Base-by-base conservation (phyloP, 2,329 filamentous ascomycete genomes). In the Fusarium euwallaceae region DNA sequence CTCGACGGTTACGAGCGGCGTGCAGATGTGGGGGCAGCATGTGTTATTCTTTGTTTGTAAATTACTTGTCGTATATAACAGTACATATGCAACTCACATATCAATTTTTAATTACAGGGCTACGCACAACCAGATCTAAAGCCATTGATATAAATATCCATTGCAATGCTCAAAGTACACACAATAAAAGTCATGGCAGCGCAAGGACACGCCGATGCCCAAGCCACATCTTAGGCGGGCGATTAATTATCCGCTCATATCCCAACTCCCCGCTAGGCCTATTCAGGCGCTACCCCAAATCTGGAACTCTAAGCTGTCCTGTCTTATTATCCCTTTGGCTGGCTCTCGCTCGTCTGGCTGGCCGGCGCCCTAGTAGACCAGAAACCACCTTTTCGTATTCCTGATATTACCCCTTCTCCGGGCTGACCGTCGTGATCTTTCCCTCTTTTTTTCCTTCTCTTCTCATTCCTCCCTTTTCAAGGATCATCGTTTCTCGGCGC, bases 241-340 rank as follows among this genome's bases (percentile, higher is more conserved):
- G 56, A 76, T 73, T 70, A 55, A 73, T 65, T 70, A 60, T 51
- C 34, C 43, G 17, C 37, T n/a, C 48, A 16, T 6, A 11, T 7
- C 11, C 24, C 68, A 67, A 45, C 72, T 32, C 48, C 27, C 48
- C 48, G 56, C 77, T 78, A 79, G 61, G 41, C 77, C 69, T 41
- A 27, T 73, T 77, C 37, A 34, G 58, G 66, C 58, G 20, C 43
- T 63, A 58, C 41, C 56, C 56, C 66, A 70, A 78, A 70, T 73
- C 76, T 55, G 48, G 48, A 77, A 76, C 77, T 76, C 74, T 78
- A 74, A 72, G 75, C 76, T 71, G 75, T 75, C 76, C 75, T 78
- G 70, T 70, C 72, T 63, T 73, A 78, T 74, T 72, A 78, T 74
- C 76, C 77, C 77, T 75, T 74, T 72, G 67, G 60, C 71, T 70